Percentiles rank a stretch among this genome's conserved stretches.
phyloP scores from a whole-genome alignment of 1,284 basidiomycete genomes.

The Cutaneotrichosporon daszewskae region DNA sequence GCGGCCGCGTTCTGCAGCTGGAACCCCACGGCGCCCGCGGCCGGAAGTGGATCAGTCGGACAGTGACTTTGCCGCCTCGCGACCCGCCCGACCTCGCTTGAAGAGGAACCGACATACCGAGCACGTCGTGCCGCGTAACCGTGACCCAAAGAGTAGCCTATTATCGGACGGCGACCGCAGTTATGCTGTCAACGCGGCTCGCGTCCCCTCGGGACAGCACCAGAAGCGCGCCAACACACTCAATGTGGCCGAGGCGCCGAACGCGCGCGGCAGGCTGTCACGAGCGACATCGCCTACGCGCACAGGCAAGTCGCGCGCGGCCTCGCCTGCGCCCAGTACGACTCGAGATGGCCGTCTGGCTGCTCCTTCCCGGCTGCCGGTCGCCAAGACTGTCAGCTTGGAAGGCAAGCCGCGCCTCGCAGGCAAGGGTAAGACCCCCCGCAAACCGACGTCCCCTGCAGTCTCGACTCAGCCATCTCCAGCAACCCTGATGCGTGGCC shows the following conservation, averaged over 20 bases:
- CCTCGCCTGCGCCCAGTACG: constrained; percentile 4
- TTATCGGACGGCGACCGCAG: constrained; percentile 80
- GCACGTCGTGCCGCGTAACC: constrained; percentile 2
- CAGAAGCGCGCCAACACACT: background rate
- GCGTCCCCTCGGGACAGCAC: background rate
- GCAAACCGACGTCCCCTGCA: constrained; percentile 7
- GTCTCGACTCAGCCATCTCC: background rate
- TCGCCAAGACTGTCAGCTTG: constrained; percentile 10
- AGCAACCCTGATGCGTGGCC: constrained; percentile 5
- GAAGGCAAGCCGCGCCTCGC: constrained; percentile 30
- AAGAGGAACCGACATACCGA: background rate
- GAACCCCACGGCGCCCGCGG: background rate
- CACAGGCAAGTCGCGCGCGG: background rate
- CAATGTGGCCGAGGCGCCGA: background rate
- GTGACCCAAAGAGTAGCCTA: constrained; percentile 12
- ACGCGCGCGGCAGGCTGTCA: background rate
- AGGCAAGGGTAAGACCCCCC: constrained; percentile 39
- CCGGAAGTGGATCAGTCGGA: constrained; percentile 36
- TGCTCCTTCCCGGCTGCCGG: constrained; percentile 4
- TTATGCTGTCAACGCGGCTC: constrained; percentile 72
- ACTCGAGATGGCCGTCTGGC: constrained; percentile 4
- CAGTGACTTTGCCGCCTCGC: constrained; percentile 31
- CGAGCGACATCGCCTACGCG: background rate
- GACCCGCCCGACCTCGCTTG: constrained; percentile 5
- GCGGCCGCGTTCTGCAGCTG: constrained; percentile 23